Conservation (phyloP, 2,329 filamentous ascomycete genomes). For the Penicillium sp. region DNA sequence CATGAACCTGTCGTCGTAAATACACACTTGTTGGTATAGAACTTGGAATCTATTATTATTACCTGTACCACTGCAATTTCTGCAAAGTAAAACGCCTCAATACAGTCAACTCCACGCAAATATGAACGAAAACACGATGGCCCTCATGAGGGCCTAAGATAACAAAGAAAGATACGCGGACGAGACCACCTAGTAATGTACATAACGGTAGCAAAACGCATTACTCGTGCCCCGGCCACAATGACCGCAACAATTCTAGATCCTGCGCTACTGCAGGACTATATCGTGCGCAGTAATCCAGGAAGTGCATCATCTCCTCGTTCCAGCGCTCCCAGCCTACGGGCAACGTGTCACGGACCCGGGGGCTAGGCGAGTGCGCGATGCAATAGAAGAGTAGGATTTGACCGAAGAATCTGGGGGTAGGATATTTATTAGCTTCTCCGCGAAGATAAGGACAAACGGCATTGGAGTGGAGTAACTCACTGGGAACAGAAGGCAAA, state of each 20-base stretch:
- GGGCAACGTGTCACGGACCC: slow-evolving; percentile 41
- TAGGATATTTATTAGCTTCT: neutral
- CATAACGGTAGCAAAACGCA: neutral
- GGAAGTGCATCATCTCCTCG: slow-evolving; percentile 45
- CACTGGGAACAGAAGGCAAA: slow-evolving; percentile 48
- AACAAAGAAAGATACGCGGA: neutral
- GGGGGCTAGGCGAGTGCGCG: slow-evolving; percentile 40
- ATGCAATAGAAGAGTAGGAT: slow-evolving; percentile 49
- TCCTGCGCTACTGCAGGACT: slow-evolving; percentile 47
- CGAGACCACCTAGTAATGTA: neutral
- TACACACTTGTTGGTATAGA: neutral
- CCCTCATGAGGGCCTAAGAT: neutral
- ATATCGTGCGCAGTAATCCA: slow-evolving; percentile 42
- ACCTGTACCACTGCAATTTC: neutral
- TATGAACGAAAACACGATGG: neutral
- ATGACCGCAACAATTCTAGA: slow-evolving; percentile 39
- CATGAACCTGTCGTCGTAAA: neutral
- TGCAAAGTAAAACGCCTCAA: neutral
- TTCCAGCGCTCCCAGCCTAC: slow-evolving; percentile 48
- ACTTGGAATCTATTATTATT: slow-evolving; percentile 2
- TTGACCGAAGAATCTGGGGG: slow-evolving; percentile 46
- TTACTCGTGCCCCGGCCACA: slow-evolving; percentile 28
- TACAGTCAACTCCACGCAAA: neutral
- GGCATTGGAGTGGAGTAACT: slow-evolving; percentile 9
- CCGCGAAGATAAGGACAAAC: too few species aligned